Evolutionary conservation across 192 early-diverging fungal species (phyloP).

Genomic region (Glomus cerebriforme): DNA sequence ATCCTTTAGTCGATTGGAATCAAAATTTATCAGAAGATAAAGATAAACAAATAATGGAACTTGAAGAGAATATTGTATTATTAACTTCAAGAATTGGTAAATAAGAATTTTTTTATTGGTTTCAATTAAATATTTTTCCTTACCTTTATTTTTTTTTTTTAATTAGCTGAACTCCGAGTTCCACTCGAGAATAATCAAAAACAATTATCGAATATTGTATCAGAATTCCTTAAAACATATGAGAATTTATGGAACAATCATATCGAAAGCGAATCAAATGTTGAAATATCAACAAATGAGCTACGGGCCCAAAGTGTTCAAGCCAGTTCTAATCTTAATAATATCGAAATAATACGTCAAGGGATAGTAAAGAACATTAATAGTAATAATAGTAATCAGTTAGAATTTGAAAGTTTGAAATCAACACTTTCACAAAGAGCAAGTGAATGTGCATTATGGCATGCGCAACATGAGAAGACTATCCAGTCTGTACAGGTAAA

Average conservation of each 20-base stretch:
- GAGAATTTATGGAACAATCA: background rate
- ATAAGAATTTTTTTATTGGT: background rate
- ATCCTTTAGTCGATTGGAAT: slow-evolving; percentile 73
- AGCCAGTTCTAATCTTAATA: background rate
- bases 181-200: slow-evolving; percentile 7
- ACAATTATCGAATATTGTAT: slow-evolving; percentile 6
- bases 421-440: slow-evolving; percentile 20
- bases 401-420: slow-evolving; percentile 19
- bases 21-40: slow-evolving; percentile 38
- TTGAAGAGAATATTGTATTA: slow-evolving; percentile 8
- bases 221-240: background rate
- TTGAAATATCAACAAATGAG: background rate
- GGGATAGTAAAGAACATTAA: background rate
- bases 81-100: slow-evolving; percentile 20
- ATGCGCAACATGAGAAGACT: slow-evolving; percentile 28
- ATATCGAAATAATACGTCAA: background rate
- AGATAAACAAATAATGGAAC: slow-evolving; percentile 29
- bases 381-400: background rate
- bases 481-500: slow-evolving; percentile 24
- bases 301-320: background rate
- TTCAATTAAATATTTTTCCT: background rate
- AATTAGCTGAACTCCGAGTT: background rate
- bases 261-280: background rate
- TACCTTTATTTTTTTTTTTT: background rate
- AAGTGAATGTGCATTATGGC: slow-evolving; percentile 27